Percentiles rank a stretch among this genome's conserved stretches.
phyloP scores from a whole-genome alignment of 2,329 filamentous ascomycete species.

The Penicillium sp. region DNA sequence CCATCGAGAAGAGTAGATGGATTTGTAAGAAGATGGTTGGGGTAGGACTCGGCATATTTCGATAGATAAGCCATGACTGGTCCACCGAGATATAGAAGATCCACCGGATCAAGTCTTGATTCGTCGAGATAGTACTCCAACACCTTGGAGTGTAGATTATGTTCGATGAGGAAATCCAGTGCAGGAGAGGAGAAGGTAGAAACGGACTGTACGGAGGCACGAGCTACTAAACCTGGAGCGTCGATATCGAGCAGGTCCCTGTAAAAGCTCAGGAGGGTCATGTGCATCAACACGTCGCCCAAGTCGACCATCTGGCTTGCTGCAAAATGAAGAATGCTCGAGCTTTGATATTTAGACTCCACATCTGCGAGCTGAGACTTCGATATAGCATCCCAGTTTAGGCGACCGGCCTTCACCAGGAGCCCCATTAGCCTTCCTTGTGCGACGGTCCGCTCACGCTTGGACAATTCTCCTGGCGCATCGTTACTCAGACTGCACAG shows the following conservation, averaged over 20 bases:
- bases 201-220: conserved; percentile 36
- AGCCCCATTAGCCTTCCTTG: conserved; percentile 64
- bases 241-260: conserved; percentile 55
- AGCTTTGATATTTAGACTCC: conserved; percentile 49
- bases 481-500: conserved; percentile 53
- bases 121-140: conserved; percentile 58
- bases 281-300: conserved; percentile 63
- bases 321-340: conserved; percentile 59
- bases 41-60: conserved; percentile 59
- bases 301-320: conserved; percentile 60
- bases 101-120: conserved; percentile 53
- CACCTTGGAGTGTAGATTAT: conserved; percentile 55
- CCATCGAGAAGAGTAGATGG: conserved; percentile 45
- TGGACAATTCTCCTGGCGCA: conserved; percentile 48
- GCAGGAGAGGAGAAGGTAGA: conserved; percentile 47
- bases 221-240: conserved; percentile 40
- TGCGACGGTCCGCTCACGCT: conserved; percentile 60
- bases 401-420: conserved; percentile 55
- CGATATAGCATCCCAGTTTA: conserved; percentile 60
- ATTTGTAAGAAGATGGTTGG: conserved; percentile 57
- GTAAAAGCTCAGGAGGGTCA: conserved; percentile 62
- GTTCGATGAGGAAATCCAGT: conserved; percentile 57
- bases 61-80: conserved; percentile 62
- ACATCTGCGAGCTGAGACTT: conserved; percentile 57
- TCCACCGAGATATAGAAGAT: conserved; percentile 58